phyloP scores from a whole-genome alignment of 148 eudicot genomes.

The Amaranthus cruentus region DNA sequence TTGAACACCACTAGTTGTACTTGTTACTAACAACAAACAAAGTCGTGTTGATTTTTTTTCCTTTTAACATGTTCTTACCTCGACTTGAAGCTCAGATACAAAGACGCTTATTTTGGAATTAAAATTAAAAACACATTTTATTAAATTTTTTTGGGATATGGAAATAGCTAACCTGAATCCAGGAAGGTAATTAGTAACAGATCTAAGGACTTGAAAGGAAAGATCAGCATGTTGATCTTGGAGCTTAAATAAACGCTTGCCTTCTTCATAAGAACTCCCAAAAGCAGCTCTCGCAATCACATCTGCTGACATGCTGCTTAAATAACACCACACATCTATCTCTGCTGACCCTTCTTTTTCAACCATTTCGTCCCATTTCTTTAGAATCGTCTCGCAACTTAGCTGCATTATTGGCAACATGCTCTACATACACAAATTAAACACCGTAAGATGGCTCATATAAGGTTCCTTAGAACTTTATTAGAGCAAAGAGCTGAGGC shows the following conservation, averaged over 20 bases:
- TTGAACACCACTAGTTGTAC: too few relatives aligned
- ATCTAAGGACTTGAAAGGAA: not conserved
- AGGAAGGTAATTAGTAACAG: not conserved
- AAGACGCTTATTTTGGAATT: too few relatives aligned
- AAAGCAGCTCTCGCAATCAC: slow-evolving; percentile 18
- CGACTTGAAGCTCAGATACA: too few relatives aligned
- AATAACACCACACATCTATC: slow-evolving; percentile 11
- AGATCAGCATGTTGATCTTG: slow-evolving; percentile 1
- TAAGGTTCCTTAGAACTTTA: too few relatives aligned
- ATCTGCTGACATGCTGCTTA: not conserved
- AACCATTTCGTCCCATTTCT: slow-evolving; percentile 19
- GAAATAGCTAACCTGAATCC: slow-evolving; percentile 8
- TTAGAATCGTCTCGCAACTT: slow-evolving; percentile 10
- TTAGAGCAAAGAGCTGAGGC: too few relatives aligned
- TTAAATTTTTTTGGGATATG: too few relatives aligned
- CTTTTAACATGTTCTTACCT: too few relatives aligned
- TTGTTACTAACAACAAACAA: too few relatives aligned
- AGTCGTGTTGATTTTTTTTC: too few relatives aligned
- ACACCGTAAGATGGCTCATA: too few relatives aligned
- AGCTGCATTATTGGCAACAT: slow-evolving; percentile 15
- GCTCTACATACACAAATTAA: not conserved
- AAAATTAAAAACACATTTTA: too few relatives aligned
- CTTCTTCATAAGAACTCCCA: slow-evolving; percentile 22
- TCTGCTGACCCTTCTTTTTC: not conserved
- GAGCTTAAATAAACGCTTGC: slow-evolving; percentile 11